These are phyloP conservation scores for Daldinia decipiens DNA, from an alignment of 495 filamentous ascomycete species.

Conservation along the genomic window DNA sequence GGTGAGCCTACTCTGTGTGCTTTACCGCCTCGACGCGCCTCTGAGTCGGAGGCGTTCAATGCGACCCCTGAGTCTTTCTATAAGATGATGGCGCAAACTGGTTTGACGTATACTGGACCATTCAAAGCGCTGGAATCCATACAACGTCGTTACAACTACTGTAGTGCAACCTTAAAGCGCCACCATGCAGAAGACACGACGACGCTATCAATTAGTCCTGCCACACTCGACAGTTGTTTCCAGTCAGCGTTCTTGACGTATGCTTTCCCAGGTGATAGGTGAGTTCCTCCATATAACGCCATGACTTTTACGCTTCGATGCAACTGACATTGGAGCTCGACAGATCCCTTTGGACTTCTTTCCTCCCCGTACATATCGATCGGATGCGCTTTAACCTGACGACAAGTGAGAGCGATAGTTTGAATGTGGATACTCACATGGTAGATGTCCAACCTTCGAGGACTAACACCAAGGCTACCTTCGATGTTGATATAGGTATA, in stretches of 20 bases:
- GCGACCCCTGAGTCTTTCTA: constrained; percentile 56
- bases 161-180: constrained; percentile 51
- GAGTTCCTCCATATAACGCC: constrained; percentile 13
- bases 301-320: neutral
- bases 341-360: constrained; percentile 57
- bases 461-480: constrained; percentile 42
- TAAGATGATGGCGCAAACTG: constrained; percentile 54
- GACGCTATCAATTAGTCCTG: constrained; percentile 56
- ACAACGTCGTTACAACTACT: constrained; percentile 58
- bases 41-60: constrained; percentile 48
- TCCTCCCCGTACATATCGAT: constrained; percentile 53
- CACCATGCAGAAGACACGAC: constrained; percentile 49
- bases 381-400: constrained; percentile 54
- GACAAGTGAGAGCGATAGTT: constrained; percentile 28
- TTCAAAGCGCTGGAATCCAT: constrained; percentile 55
- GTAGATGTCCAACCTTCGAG: constrained; percentile 39
- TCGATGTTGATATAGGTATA: constrained; percentile 53
- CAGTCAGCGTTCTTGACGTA: constrained; percentile 58
- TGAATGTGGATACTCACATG: constrained; percentile 53
- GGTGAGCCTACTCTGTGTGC: constrained; percentile 39
- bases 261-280: constrained; percentile 57
- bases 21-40: constrained; percentile 41
- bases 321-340: neutral
- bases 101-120: constrained; percentile 55
- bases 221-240: constrained; percentile 59